These are phyloP conservation scores for Pythium utonaiense DNA, from an alignment of 352 stramenopile genomes.

Conservation along the genomic window DNA sequence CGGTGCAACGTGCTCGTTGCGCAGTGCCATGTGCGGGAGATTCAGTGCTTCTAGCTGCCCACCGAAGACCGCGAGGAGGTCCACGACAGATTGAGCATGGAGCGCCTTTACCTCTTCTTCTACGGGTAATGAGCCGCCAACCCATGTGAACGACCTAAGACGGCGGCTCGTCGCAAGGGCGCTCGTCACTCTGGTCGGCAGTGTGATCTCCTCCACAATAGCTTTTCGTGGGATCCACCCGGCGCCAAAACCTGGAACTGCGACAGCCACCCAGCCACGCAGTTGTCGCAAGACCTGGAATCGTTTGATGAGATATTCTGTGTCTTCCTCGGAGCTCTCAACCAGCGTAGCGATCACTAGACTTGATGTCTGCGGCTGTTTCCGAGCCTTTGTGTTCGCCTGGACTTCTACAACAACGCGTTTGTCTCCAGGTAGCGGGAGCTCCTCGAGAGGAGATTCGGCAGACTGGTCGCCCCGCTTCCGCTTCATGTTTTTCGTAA, in stretches of 20 bases:
- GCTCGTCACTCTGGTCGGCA: neutral
- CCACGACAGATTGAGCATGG: conserved; percentile 8
- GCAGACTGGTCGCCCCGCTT: neutral
- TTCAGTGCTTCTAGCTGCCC: conserved; percentile 7
- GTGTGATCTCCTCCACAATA: neutral
- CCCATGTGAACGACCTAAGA: conserved; percentile 5
- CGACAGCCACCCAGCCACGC: conserved; percentile 13
- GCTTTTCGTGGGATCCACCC: conserved; percentile 12
- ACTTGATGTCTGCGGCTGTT: conserved; percentile 7
- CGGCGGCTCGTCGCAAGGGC: neutral
- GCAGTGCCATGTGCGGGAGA: neutral
- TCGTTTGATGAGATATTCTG: neutral
- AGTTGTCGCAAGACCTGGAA: conserved; percentile 17
- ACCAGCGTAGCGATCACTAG: neutral
- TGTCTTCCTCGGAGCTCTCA: neutral
- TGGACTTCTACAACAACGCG: conserved; percentile 7
- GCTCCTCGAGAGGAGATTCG: conserved; percentile 6
- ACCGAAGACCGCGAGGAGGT: conserved; percentile 6
- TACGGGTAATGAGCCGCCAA: neutral
- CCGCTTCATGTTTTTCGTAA: conserved; percentile 7
- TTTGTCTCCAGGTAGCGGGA: neutral
- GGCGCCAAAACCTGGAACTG: conserved; percentile 8
- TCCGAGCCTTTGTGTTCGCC: conserved; percentile 12
- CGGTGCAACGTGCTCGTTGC: conserved; percentile 7
- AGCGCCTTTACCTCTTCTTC: neutral